Percentiles rank a stretch among this genome's conserved stretches.
phyloP scores from a whole-genome alignment of 2,329 filamentous ascomycete genomes.

The Fonsecaea pugnacius region DNA sequence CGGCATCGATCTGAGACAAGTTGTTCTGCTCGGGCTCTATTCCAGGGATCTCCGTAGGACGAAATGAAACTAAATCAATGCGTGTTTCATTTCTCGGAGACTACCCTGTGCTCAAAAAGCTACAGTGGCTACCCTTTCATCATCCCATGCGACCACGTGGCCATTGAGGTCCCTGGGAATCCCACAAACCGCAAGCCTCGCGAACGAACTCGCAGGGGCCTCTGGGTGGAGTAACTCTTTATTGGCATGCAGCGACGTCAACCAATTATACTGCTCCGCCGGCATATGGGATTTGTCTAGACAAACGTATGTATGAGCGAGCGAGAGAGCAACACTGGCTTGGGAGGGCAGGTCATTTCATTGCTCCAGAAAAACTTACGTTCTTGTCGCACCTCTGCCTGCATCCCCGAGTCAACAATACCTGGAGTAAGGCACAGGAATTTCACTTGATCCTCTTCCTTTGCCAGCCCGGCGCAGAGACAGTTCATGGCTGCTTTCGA shows the following conservation, averaged over 20 bases:
- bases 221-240: slow-evolving; percentile 9
- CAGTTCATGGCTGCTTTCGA: slow-evolving; percentile 14
- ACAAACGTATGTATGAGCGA: no score
- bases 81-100: background rate
- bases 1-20: background rate
- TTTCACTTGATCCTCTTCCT: slow-evolving; percentile 8
- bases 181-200: slow-evolving; percentile 3
- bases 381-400: slow-evolving; percentile 3
- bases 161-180: slow-evolving; percentile 9
- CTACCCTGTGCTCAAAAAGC: background rate
- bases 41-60: background rate
- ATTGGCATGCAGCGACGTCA: background rate
- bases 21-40: background rate
- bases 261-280: background rate
- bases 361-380: slow-evolving; percentile 2
- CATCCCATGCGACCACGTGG: slow-evolving; percentile 9
- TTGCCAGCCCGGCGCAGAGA: slow-evolving; percentile 3
- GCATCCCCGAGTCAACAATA: slow-evolving; percentile 8
- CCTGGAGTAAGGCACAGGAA: slow-evolving; percentile 9
- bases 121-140: background rate
- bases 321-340: no score
- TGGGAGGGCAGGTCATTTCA: no score
- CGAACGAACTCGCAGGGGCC: slow-evolving; percentile 6
- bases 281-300: slow-evolving; percentile 2
- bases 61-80: background rate